Evolutionary conservation across 108 stramenopile genomes (phyloP).

Genomic region (Pseudonitzschia delicatissima): DNA sequence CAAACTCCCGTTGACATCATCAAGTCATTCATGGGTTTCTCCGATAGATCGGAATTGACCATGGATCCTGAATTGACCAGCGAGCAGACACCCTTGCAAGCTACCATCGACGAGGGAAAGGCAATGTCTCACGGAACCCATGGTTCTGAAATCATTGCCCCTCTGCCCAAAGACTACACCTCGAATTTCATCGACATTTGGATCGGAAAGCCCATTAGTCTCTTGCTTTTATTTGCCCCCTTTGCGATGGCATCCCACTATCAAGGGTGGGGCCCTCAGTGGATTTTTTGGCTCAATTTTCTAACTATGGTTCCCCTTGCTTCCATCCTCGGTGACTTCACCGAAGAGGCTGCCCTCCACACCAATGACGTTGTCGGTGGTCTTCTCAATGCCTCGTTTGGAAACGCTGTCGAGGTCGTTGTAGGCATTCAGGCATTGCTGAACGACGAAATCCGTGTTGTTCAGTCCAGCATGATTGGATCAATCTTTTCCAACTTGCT

Average conservation of each 20-base stretch:
- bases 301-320: slow-evolving; percentile 93
- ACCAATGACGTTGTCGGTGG: slow-evolving; percentile 95
- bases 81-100: background rate
- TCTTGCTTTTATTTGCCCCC: slow-evolving; percentile 65
- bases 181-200: slow-evolving; percentile 34
- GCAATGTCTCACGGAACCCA: background rate
- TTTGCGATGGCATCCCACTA: slow-evolving; percentile 57
- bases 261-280: slow-evolving; percentile 51
- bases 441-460: slow-evolving; percentile 82
- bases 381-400: slow-evolving; percentile 96
- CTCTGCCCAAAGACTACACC: background rate
- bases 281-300: slow-evolving; percentile 89
- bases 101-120: background rate
- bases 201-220: slow-evolving; percentile 61
- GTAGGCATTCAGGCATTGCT: slow-evolving; percentile 76
- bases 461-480: slow-evolving; percentile 95
- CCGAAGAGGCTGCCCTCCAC: slow-evolving; percentile 94
- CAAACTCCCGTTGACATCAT: background rate
- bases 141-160: background rate
- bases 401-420: slow-evolving; percentile 94
- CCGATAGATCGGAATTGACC: no score
- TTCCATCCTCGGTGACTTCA: slow-evolving; percentile 90
- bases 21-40: background rate
- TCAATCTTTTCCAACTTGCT: slow-evolving; percentile 93
- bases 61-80: background rate